Evolutionary conservation across 2,329 filamentous ascomycete species (phyloP), one percentile per base, ranked within the genome.

Genomic region (Xylaria polymorpha): DNA sequence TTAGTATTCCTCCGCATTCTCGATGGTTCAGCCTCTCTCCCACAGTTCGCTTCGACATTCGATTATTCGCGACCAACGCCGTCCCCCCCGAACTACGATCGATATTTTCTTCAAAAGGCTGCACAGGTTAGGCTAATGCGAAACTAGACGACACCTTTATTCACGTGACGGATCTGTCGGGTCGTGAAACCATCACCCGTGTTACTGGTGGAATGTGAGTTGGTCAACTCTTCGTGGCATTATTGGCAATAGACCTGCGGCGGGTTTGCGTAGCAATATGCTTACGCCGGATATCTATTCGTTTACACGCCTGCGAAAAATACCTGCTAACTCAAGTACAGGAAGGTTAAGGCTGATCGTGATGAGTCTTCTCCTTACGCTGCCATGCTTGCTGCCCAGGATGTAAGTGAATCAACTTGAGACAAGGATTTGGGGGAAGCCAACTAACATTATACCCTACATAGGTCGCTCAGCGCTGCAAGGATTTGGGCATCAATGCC

Each of bases 321-420:
- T n/a, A 35, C 9, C 7, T 25, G 5, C 69, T 71, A 37, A 71
- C 53, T 41, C 48, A 18, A 57, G n/a, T 41, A 68, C 22, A 71
- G 70, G 96, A 99, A 99, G 91, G 96, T 99, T 91, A 99, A 99
- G 92, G 94, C 94, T 85, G 94, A 99, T 83, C 95, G 96, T 90
- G 96, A 99, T 88, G 96, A 99, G 90, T 98, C 95, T 81, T 98
- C 96, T 78, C 96, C 96, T 80, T 99, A 99, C 90, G 96, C 96
- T 81, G 96, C 96, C 87, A 99, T 99, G 96, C 94, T 99, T 93
- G 96, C 96, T 86, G 96, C 96, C 77, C 96, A 99, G 90, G 94
- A 97, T 84, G 94, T 97, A 83, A 63, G 68, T 63, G 55, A 3
- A 18, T 12, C 25, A 20, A 15, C 18, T 35, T 8, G 9, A 22